Base-by-base conservation (phyloP, 306 rosid genomes). In the cucumber (Cucumis sativus) region DNA sequence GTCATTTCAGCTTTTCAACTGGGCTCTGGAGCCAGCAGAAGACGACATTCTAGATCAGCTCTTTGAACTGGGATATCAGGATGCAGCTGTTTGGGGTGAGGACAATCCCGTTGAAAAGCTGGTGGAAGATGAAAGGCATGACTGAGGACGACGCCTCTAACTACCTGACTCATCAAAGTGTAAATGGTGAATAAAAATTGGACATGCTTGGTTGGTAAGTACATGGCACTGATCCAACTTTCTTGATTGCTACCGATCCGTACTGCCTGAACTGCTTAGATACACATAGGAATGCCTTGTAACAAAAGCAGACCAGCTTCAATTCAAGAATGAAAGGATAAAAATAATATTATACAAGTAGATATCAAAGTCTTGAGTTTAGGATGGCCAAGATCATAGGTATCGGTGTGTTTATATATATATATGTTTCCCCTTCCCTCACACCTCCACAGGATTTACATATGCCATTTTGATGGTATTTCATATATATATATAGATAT, bases 1-100 rank as follows among this genome's bases (percentile, higher is more conserved):
- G 20, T 56, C 3, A 13, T 63, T 76, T 79, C 87, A 88, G 89
- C 89, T 88, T 69, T 88, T 86, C 79, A 88, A 81, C 61, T 86
- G 91, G 91, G 91, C 91, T 61, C 89, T 92, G 33, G 95, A 91
- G 86, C 97, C 98, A 68, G 98, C 93, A 30, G 96, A 90, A 79
- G 97, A 92, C 81, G 69, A 73, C 79, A 58, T 87, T 78, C 97
- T 95, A 62, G 98, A 92, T 75, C 78, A 73, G 58, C 92, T 95
- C 67, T 95, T 95, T 78, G 91, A 87, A 85, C 80, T 92, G 70
- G 98, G 98, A 56, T 90, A 89, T 84, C 77, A 84, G 63, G 98
- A 95, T 79, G 98, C 97, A 37, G 90, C 88, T 69, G 93, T 84
- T 28, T 95, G 98, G 98, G 95, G 92, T 35, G 77, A 41, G 82